Percentiles rank a stretch among this genome's conserved stretches.
These are phyloP conservation scores for Tetrapisispora arboricola DNA, from an alignment of 805 yeast species.

Conservation along the genomic window DNA sequence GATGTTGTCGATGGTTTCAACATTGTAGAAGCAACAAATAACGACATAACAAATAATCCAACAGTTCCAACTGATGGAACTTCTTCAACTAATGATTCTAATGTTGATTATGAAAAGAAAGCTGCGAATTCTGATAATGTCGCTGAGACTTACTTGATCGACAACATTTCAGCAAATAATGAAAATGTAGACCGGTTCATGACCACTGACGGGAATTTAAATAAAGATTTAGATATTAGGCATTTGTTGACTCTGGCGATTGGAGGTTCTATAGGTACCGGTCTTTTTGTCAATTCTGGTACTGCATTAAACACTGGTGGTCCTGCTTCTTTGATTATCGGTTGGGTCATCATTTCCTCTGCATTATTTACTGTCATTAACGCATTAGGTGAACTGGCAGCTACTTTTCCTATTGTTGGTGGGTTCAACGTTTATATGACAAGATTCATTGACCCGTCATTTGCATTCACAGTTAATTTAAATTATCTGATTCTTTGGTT, in stretches of 20 bases:
- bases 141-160: background rate
- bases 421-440: slow-evolving; percentile 41
- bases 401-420: slow-evolving; percentile 44
- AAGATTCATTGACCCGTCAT: slow-evolving; percentile 45
- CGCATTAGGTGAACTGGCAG: slow-evolving; percentile 44
- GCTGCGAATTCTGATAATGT: background rate
- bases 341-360: slow-evolving; percentile 44
- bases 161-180: background rate
- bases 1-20: slow-evolving; percentile 13
- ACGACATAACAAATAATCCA: background rate
- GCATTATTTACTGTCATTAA: slow-evolving; percentile 51
- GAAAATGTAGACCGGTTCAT: background rate
- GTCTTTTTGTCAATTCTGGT: slow-evolving; percentile 59
- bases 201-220: slow-evolving; percentile 11
- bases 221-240: slow-evolving; percentile 20
- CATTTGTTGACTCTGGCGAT: slow-evolving; percentile 60
- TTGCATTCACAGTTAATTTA: slow-evolving; percentile 45
- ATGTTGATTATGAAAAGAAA: background rate
- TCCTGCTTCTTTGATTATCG: slow-evolving; percentile 52
- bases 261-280: slow-evolving; percentile 62
- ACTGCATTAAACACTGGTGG: slow-evolving; percentile 50
- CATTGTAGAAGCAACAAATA: slow-evolving; percentile 3
- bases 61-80: too few species aligned
- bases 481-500: slow-evolving; percentile 49
- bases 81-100: background rate